A percentile compares a stretch with the other conserved stretches of the same genome.
Evolutionary conservation across 2,329 filamentous ascomycete genomes (phyloP).

Genomic region (Trichoderma sp.): DNA sequence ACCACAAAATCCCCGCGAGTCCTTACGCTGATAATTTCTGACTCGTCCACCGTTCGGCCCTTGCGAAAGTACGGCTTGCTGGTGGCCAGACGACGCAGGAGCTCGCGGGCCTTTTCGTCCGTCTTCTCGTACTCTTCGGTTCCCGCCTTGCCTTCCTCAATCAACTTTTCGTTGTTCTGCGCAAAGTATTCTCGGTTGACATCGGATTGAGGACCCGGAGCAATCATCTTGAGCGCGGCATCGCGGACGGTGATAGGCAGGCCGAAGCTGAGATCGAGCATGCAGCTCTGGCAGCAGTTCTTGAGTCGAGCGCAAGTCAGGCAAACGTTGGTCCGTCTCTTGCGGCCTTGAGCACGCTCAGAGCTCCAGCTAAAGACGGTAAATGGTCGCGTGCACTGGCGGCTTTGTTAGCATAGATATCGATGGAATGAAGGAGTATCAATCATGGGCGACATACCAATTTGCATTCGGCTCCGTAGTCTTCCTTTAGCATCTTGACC

Average conservation of each 20-base stretch:
- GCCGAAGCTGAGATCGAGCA: conserved; percentile 95
- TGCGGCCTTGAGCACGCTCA: conserved; percentile 80
- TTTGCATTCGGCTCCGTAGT: conserved; percentile 85
- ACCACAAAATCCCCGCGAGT: conserved; percentile 47
- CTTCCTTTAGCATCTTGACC: conserved; percentile 98
- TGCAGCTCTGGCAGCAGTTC: conserved; percentile 98
- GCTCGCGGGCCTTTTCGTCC: conserved; percentile 90
- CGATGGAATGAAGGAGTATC: background rate
- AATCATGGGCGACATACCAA: conserved; percentile 37
- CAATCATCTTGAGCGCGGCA: conserved; percentile 96
- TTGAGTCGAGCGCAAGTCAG: conserved; percentile 95
- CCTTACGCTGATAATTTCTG: conserved; percentile 35
- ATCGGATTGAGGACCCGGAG: conserved; percentile 83
- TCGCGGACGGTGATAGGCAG: conserved; percentile 92
- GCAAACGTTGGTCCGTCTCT: conserved; percentile 93
- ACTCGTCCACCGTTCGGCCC: conserved; percentile 68
- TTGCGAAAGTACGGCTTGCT: conserved; percentile 96
- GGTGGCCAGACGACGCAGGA: conserved; percentile 78
- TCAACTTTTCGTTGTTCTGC: conserved; percentile 92
- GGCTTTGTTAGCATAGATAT: conserved; percentile 5
- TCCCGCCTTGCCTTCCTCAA: conserved; percentile 83
- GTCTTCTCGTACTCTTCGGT: conserved; percentile 94
- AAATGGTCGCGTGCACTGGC: conserved; percentile 80
- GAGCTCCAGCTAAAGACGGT: conserved; percentile 95
- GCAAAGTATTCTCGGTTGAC: conserved; percentile 98